These are phyloP conservation scores for Neonectria sp. DNA, from an alignment of 2,329 filamentous ascomycete genomes.

Conservation along the genomic window DNA sequence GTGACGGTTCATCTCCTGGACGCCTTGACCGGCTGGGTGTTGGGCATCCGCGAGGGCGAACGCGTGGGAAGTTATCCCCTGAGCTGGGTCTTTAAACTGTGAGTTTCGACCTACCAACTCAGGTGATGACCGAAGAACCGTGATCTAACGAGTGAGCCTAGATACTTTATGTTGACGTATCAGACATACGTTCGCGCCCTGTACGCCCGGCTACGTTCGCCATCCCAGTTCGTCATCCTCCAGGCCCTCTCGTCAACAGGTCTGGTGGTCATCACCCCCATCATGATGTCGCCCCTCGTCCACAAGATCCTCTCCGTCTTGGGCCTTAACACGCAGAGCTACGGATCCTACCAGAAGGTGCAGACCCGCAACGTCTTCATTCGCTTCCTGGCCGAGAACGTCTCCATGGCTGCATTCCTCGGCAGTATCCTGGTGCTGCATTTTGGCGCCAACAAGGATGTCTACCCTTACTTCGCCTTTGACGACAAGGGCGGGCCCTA, in stretches of 20 bases:
- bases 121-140: not conserved
- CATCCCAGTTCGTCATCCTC: constrained; percentile 75
- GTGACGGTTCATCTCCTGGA: constrained; percentile 76
- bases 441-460: constrained; percentile 76
- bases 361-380: constrained; percentile 78
- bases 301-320: constrained; percentile 70
- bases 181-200: constrained; percentile 80
- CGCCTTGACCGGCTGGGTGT: constrained; percentile 75
- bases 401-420: constrained; percentile 78
- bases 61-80: constrained; percentile 79
- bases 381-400: constrained; percentile 76
- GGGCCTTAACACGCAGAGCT: constrained; percentile 71
- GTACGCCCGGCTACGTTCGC: constrained; percentile 77
- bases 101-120: constrained; percentile 47
- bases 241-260: constrained; percentile 75
- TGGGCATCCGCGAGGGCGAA: constrained; percentile 76
- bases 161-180: constrained; percentile 79
- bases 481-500: constrained; percentile 66
- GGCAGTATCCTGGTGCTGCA: constrained; percentile 77
- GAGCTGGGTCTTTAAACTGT: constrained; percentile 80
- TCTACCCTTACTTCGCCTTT: constrained; percentile 80
- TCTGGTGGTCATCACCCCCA: constrained; percentile 74
- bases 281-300: constrained; percentile 73
- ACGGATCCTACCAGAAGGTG: constrained; percentile 76
- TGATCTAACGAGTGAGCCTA: constrained; percentile 46